Evolutionary conservation across 2,329 filamentous ascomycete species (phyloP).

Genomic region (Sporothrix pallida): DNA sequence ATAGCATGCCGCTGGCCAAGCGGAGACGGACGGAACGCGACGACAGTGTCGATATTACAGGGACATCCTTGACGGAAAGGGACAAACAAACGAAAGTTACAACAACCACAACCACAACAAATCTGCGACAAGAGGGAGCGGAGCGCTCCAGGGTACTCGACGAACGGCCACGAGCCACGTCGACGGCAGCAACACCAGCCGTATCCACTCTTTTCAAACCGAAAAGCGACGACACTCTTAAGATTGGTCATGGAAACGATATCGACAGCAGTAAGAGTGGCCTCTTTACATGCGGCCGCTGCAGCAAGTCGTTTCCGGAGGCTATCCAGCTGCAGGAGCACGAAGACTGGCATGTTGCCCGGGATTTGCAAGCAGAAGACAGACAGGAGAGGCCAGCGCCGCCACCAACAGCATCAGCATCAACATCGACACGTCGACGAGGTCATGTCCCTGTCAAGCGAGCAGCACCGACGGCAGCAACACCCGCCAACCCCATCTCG

Average conservation of each 20-base stretch:
- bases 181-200: slow-evolving; percentile 20
- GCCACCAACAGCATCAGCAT: neutral
- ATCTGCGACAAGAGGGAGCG: neutral
- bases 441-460: slow-evolving; percentile 23
- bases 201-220: slow-evolving; percentile 13
- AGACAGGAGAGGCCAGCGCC: slow-evolving; percentile 45
- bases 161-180: slow-evolving; percentile 35
- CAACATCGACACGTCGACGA: slow-evolving; percentile 5
- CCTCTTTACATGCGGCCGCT: slow-evolving; percentile 64
- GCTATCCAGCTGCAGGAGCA: slow-evolving; percentile 73
- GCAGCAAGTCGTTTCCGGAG: slow-evolving; percentile 63
- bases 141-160: neutral
- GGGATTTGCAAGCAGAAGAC: slow-evolving; percentile 72
- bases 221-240: neutral
- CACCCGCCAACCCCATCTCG: slow-evolving; percentile 32
- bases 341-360: slow-evolving; percentile 92
- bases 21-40: slow-evolving; percentile 26
- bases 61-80: no score
- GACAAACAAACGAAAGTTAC: neutral
- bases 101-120: neutral
- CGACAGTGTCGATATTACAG: neutral
- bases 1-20: slow-evolving; percentile 30
- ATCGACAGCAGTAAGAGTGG: neutral
- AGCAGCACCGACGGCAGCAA: neutral
- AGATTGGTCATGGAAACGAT: slow-evolving; percentile 7